These are phyloP conservation scores for Lactuca sativa DNA, from an alignment of 129 eudicot species.

Conservation along the genomic window DNA sequence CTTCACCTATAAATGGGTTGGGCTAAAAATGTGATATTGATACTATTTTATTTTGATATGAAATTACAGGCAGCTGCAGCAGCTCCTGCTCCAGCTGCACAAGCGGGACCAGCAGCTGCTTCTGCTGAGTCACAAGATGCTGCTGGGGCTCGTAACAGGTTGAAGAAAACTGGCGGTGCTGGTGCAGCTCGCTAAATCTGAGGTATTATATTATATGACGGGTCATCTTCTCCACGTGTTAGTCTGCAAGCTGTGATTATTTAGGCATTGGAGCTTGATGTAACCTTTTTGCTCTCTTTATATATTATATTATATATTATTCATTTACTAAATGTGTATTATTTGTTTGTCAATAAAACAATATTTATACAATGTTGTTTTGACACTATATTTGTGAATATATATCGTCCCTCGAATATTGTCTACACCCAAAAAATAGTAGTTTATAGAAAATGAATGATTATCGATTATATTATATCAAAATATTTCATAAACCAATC, in stretches of 20 bases:
- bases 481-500: not conserved
- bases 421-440: too few species aligned
- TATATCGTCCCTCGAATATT: too few species aligned
- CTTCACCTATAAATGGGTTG: too few species aligned
- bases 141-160: constrained; percentile 48
- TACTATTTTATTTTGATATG: not conserved
- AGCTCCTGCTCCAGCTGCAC: constrained; percentile 20
- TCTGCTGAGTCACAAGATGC: constrained; percentile 19
- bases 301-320: not conserved
- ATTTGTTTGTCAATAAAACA: constrained; percentile 22
- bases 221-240: constrained; percentile 32
- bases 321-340: not conserved
- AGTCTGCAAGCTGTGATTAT: constrained; percentile 42
- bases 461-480: too few species aligned
- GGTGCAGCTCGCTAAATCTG: constrained; percentile 15
- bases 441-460: too few species aligned
- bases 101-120: constrained; percentile 32
- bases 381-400: not conserved
- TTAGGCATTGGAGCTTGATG: constrained; percentile 44
- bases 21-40: too few species aligned
- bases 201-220: not conserved
- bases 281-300: constrained; percentile 18
- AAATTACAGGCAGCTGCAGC: constrained; percentile 37
- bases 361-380: not conserved
- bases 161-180: constrained; percentile 48